phyloP scores from a whole-genome alignment of 352 stramenopile species.

The Pythium diclinum region DNA sequence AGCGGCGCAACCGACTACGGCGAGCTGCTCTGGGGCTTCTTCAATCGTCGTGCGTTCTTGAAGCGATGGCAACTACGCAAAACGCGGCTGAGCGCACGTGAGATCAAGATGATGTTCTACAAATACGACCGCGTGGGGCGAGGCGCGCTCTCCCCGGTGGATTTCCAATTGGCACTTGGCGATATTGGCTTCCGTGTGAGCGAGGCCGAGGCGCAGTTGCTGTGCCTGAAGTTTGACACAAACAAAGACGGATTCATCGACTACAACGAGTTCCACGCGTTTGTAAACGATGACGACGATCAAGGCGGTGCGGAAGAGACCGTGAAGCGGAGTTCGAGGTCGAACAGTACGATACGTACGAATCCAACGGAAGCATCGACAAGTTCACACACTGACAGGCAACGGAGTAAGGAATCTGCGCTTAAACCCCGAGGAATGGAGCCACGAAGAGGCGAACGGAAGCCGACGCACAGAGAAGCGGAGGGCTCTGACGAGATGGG shows the following conservation, averaged over 20 bases:
- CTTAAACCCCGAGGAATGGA: neutral
- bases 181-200: conserved; percentile 47
- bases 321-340: neutral
- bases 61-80: conserved; percentile 53
- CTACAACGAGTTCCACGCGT: conserved; percentile 61
- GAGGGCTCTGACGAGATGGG: conserved; percentile 15
- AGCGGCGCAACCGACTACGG: conserved; percentile 54
- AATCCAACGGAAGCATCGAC: no score
- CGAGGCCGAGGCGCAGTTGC: conserved; percentile 43
- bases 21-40: conserved; percentile 64
- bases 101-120: conserved; percentile 43
- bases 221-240: conserved; percentile 49
- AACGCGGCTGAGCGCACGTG: conserved; percentile 21
- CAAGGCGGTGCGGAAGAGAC: neutral
- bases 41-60: conserved; percentile 54
- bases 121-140: conserved; percentile 38
- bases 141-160: conserved; percentile 35
- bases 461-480: neutral
- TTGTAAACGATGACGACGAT: conserved; percentile 27
- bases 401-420: neutral
- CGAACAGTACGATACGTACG: neutral
- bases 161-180: conserved; percentile 56
- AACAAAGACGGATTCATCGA: conserved; percentile 57
- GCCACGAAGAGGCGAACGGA: neutral
- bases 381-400: neutral